Evolutionary conservation across 768 basidiomycete species (phyloP), one percentile per base, ranked within the genome.

Genomic region (Trametes meyenii): DNA sequence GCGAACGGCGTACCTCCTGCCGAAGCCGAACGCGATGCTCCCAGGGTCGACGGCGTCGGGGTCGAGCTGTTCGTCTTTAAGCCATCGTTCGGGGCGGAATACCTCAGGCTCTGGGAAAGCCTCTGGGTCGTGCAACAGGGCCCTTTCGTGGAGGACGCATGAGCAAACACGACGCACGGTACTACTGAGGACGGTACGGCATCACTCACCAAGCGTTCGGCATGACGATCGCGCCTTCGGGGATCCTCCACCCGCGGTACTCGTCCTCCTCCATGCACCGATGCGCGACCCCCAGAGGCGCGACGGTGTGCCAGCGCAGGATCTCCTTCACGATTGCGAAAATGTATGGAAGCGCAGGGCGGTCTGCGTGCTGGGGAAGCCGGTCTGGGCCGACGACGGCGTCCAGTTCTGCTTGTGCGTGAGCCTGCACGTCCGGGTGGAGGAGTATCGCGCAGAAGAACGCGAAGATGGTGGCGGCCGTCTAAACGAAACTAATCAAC

Each of bases 11-110:
- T 33, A 67, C 66, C 66, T 61, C 16, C 66, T 43, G 21, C 71
- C 74, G 54, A 57, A 70, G n/a, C 73, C 74, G 52, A 74, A 75
- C 10, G 62, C 63, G 17, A 68, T 19, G 17, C 5, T 40, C 1
- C 16, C 38, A 10, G 66, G 66, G 23, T 61, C 60, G 17, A n/a
- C 55, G 29, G 48, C 48, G n/a, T 38, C 43, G 0, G 60, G 36
- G 29, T 66, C 64, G 42, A 49, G 42, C 33, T 53, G 52, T 4
- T 66, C 65, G 36, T 70, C 53, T 29, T 69, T 67, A 29, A 81
- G 53, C 66, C 79, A 85, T 19, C 83, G 74, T 23, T 81, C 79
- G 0, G 84, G 84, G 38, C 80, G 76, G 67, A 86, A 85, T 12
- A 63, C 67, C 4, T 74, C 67, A 0, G 84, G 84, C 16, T 83